Conservation (phyloP, 2,329 filamentous ascomycete genomes). For the Aspergillus neoniger region DNA sequence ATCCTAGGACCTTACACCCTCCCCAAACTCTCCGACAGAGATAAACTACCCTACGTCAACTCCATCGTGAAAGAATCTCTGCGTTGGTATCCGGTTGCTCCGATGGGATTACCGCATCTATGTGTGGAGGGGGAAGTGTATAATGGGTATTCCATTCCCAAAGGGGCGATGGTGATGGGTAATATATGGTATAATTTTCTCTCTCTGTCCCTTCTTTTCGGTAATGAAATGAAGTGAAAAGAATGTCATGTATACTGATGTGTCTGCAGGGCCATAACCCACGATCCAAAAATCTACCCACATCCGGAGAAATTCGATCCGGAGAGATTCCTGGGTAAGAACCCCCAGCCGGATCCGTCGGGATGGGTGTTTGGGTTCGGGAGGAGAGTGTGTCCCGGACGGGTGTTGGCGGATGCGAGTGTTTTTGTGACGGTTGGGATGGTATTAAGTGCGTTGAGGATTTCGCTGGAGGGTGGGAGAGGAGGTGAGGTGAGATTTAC, state of each 20-base stretch:
- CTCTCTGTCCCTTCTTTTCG: too few species aligned
- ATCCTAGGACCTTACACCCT: constrained; percentile 38
- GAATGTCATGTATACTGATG: too few species aligned
- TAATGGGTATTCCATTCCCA: constrained; percentile 34
- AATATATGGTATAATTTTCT: constrained; percentile 24
- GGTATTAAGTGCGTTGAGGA: constrained; percentile 50
- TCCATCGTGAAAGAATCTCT: constrained; percentile 43
- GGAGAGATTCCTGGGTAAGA: constrained; percentile 42
- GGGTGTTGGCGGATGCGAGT: constrained; percentile 45
- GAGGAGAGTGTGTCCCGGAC: constrained; percentile 46
- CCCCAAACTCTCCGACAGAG: constrained; percentile 42
- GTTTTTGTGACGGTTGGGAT: constrained; percentile 48
- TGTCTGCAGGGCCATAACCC: constrained; percentile 36
- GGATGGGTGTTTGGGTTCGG: constrained; percentile 41
- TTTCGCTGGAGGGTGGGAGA: constrained; percentile 39
- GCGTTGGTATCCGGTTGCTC: constrained; percentile 39
- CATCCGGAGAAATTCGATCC: constrained; percentile 46
- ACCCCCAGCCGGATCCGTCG: constrained; percentile 42
- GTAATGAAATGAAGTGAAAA: too few species aligned
- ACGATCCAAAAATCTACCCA: constrained; percentile 40
- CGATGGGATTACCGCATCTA: constrained; percentile 36
- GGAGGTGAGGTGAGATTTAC: constrained; percentile 36
- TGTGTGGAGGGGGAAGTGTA: constrained; percentile 30
- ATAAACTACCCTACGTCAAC: constrained; percentile 39
- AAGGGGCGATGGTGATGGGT: constrained; percentile 37